These are phyloP conservation scores for Daldinia sp. DNA, from an alignment of 2,329 filamentous ascomycete species.

Conservation along the genomic window DNA sequence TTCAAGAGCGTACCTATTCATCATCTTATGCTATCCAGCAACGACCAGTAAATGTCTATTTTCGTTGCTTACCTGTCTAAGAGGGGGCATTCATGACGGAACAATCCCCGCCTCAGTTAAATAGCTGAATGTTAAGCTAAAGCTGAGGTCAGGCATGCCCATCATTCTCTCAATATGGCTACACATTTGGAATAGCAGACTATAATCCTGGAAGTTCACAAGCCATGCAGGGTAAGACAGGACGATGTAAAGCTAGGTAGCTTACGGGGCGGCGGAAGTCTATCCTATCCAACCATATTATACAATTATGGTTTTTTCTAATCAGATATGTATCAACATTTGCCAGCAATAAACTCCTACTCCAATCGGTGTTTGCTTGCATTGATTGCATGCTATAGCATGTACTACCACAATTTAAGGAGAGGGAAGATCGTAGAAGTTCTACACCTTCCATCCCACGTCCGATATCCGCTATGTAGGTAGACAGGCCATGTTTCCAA, in stretches of 20 bases:
- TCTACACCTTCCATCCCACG: conserved; percentile 33
- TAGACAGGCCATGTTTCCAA: conserved; percentile 27
- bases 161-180: conserved; percentile 17
- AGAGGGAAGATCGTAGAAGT: conserved; percentile 36
- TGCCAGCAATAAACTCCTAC: conserved; percentile 20
- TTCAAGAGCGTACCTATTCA: neutral
- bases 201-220: conserved; percentile 18
- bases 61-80: neutral
- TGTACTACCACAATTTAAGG: conserved; percentile 14
- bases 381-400: conserved; percentile 29
- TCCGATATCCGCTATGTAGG: conserved; percentile 39
- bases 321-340: neutral
- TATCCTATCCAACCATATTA: conserved; percentile 33
- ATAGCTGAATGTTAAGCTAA: conserved; percentile 27
- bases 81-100: neutral
- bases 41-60: neutral
- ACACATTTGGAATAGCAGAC: conserved; percentile 27
- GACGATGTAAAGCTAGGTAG: neutral
- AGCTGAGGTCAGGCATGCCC: conserved; percentile 37
- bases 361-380: conserved; percentile 27
- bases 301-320: conserved; percentile 21
- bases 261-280: conserved; percentile 31
- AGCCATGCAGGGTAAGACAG: conserved; percentile 20
- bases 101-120: conserved; percentile 9
- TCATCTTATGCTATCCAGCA: neutral